These are phyloP conservation scores for Saitoella complicata DNA, from an alignment of 805 yeast species.

Conservation along the genomic window DNA sequence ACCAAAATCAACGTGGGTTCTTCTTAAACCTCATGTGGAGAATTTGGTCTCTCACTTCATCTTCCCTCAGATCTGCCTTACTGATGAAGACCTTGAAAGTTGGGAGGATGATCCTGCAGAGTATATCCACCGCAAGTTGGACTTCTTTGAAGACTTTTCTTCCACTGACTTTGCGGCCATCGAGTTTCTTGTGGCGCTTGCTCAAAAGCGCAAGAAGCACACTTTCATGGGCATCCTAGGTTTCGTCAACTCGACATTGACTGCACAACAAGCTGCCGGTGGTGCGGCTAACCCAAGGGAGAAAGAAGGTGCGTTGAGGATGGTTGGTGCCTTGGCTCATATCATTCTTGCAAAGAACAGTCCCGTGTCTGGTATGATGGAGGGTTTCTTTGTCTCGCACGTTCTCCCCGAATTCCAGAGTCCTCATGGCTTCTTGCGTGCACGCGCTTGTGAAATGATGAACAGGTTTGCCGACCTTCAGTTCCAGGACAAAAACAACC, in stretches of 20 bases:
- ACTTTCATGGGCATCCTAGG: conserved; percentile 46
- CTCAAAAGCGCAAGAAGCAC: conserved; percentile 44
- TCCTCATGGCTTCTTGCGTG: conserved; percentile 45
- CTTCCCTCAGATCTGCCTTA: conserved; percentile 59
- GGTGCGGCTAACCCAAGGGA: conserved; percentile 34
- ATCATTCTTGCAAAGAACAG: conserved; percentile 36
- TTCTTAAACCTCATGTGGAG: conserved; percentile 48
- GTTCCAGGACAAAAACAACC: conserved; percentile 38
- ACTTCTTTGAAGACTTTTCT: conserved; percentile 38
- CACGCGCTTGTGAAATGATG: conserved; percentile 32
- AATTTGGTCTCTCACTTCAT: conserved; percentile 54
- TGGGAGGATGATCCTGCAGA: conserved; percentile 83
- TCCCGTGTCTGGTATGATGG: conserved; percentile 48
- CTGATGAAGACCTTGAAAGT: conserved; percentile 47
- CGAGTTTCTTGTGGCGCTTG: conserved; percentile 53
- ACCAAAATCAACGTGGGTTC: conserved; percentile 46
- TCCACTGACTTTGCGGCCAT: conserved; percentile 72
- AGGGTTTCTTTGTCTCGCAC: conserved; percentile 41
- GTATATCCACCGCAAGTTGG: conserved; percentile 60
- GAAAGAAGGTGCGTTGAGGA: conserved; percentile 64
- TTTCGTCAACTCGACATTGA: conserved; percentile 36
- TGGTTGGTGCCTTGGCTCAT: conserved; percentile 57
- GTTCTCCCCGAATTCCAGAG: conserved; percentile 61
- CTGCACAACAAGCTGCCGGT: conserved; percentile 17
- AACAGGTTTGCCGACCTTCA: conserved; percentile 48